These are phyloP conservation scores for Rutidosis leptorrhynchoides DNA, from an alignment of 129 eudicot species.

Conservation along the genomic window DNA sequence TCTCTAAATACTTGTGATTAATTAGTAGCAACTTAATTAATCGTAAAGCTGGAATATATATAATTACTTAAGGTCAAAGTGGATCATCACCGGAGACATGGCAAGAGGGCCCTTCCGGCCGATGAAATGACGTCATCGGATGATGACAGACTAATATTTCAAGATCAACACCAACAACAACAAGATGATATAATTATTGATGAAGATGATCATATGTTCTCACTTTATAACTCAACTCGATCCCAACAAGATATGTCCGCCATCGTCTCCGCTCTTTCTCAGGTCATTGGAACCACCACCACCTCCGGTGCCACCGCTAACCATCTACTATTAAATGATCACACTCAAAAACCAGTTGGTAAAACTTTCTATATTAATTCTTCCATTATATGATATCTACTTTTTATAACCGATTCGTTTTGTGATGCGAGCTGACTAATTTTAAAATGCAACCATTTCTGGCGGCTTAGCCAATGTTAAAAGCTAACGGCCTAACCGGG, in stretches of 20 bases:
- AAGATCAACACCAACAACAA: slow-evolving; percentile 20
- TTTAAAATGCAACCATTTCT: no score
- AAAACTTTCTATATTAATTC: not conserved
- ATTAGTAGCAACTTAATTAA: not conserved
- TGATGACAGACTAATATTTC: not conserved
- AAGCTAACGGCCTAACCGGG: no score
- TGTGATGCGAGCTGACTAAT: no score
- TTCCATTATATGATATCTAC: not conserved
- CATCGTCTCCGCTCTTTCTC: slow-evolving; percentile 80
- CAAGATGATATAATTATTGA: slow-evolving; percentile 1
- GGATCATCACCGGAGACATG: slow-evolving; percentile 53
- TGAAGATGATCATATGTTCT: slow-evolving; percentile 21
- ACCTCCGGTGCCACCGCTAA: slow-evolving; percentile 8
- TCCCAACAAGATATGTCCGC: slow-evolving; percentile 73
- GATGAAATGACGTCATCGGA: slow-evolving; percentile 34
- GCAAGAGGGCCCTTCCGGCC: slow-evolving; percentile 66
- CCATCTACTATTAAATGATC: slow-evolving; percentile 39
- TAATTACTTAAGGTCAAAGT: slow-evolving; percentile 11
- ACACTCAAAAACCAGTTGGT: slow-evolving; percentile 38
- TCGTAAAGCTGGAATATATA: not conserved
- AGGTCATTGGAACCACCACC: slow-evolving; percentile 47
- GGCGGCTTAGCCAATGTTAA: no score
- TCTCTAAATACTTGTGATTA: not conserved
- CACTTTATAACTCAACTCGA: slow-evolving; percentile 50
- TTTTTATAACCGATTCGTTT: no score